Evolutionary conservation across 169 alveolate genomes (phyloP), one percentile per base, ranked within the genome.

Genomic region (Plasmodium gonderi): DNA sequence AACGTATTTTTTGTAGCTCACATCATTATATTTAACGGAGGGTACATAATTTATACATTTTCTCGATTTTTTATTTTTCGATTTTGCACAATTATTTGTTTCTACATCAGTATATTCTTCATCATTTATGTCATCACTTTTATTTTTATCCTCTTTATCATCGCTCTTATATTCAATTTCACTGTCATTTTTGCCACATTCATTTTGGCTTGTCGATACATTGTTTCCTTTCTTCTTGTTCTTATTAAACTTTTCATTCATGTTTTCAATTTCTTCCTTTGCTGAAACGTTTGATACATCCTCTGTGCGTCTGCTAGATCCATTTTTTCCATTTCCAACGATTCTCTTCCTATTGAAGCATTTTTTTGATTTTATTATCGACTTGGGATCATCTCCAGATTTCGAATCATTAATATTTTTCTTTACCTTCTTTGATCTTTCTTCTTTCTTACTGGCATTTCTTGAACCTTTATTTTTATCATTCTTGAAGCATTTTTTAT

Each of bases 21-120:
- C 51, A 47, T 77, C 87, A 47, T 26, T 89, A 42, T 94, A 60
- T 68, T 77, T 72, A 2, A 65, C 91, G 3, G 91, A 91, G 8
- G 82, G 82, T 1, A 76, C 78, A 47, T 83, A 87, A 33, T 77
- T 68, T n/a, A 72, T 31, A 42, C 81, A 77, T 67, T 17, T 80
- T n/a, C 80, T 29, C 40, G 78, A 68, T 49, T 90, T 89, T n/a
- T 60, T 80, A n/a, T 38, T 85, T 12, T 74, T 78, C 33, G 47
- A 38, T 69, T 76, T 92, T 23, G 33, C 45, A 42, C 54, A 38
- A 12, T 91, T 79, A 33, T 60, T 47, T 44, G 74, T 72, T 33
- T 90, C 79, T 36, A 78, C 51, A 72, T 95, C 94, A 6, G 65
- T 74, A 51, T 80, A 38, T 51, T 75, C 79, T 51, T 85, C 92